Conservation (phyloP, 768 basidiomycete species). For the Boletus tylopilopsis region DNA sequence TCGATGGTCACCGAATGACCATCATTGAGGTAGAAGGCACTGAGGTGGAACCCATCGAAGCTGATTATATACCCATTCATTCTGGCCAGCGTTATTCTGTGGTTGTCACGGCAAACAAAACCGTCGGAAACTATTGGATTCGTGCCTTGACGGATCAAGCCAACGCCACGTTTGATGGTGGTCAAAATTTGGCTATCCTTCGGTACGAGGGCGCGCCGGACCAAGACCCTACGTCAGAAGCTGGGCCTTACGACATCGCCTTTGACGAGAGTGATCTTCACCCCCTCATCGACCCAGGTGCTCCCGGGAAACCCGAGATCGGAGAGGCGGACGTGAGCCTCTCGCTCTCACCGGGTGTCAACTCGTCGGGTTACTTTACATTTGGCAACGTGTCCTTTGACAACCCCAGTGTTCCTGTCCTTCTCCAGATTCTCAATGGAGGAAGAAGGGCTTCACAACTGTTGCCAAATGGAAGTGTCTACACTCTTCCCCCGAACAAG, state of each 20-base stretch:
- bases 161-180: background rate
- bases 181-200: constrained; percentile 3
- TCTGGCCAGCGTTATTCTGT: constrained; percentile 5
- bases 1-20: constrained; percentile 7
- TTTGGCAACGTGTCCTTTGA: background rate
- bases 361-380: background rate
- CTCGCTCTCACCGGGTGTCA: background rate
- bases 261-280: constrained; percentile 2
- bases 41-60: background rate
- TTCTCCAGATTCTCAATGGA: constrained; percentile 39
- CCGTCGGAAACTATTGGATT: constrained; percentile 52
- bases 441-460: constrained; percentile 40
- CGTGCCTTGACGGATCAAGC: constrained; percentile 31
- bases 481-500: constrained; percentile 40
- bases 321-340: constrained; percentile 4
- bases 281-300: background rate
- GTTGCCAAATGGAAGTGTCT: constrained; percentile 46
- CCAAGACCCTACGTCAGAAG: background rate
- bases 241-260: background rate
- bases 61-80: background rate
- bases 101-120: constrained; percentile 42
- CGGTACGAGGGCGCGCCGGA: background rate
- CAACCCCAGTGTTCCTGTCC: constrained; percentile 38
- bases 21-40: constrained; percentile 5
- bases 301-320: constrained; percentile 3